phyloP scores from a whole-genome alignment of 441 rosid species.

The Brassica hybrid region DNA sequence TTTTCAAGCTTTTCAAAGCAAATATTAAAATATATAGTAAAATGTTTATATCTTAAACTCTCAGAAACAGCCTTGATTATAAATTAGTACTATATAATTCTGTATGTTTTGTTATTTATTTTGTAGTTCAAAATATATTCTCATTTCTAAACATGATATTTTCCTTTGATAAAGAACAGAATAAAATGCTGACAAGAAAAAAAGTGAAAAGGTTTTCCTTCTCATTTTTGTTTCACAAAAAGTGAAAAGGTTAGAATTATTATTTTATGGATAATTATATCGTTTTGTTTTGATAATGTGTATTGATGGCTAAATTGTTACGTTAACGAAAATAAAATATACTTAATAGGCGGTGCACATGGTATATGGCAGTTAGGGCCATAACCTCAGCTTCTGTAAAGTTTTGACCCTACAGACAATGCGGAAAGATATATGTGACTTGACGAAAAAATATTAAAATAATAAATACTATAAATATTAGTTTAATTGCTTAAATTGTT shows the following conservation, averaged over 20 bases:
- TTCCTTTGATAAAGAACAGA: background rate
- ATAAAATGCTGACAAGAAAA: background rate
- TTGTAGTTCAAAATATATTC: background rate
- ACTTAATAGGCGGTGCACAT: slow-evolving; percentile 40
- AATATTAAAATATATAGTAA: too few species aligned
- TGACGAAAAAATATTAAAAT: slow-evolving; percentile 29
- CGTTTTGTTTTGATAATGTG: background rate
- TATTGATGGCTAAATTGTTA: slow-evolving; percentile 23
- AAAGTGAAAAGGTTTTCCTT: background rate
- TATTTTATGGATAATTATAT: background rate
- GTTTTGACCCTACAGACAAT: slow-evolving; percentile 39
- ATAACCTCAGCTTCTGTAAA: slow-evolving; percentile 44
- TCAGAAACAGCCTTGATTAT: background rate
- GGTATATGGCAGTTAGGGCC: slow-evolving; percentile 45
- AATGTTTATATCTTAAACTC: too few species aligned
- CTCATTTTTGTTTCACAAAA: background rate
- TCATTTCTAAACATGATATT: background rate
- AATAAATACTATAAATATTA: background rate
- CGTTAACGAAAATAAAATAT: slow-evolving; percentile 32
- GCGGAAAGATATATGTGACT: slow-evolving; percentile 38
- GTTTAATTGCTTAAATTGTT: slow-evolving; percentile 19
- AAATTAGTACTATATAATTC: background rate
- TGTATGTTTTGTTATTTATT: background rate
- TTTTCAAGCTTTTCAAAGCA: background rate
- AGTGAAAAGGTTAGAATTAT: background rate